Evolutionary conservation across 164 flowering plant species (phyloP).

Genomic region (Saururus chinensis): DNA sequence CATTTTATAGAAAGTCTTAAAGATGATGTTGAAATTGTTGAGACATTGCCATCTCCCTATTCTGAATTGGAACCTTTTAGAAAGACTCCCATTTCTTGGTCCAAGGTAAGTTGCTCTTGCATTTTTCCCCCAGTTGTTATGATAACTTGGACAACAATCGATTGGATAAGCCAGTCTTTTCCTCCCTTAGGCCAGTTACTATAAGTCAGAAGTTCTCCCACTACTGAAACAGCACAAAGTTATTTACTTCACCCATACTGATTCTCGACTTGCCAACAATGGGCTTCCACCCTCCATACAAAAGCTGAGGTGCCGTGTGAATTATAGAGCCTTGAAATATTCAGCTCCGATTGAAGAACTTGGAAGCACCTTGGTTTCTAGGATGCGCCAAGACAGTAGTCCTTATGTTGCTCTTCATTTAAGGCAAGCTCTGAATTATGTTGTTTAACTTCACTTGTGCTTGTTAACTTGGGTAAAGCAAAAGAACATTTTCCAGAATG

Average conservation of each 20-base stretch:
- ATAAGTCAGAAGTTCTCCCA: conserved; percentile 74
- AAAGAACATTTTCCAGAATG: too few relatives aligned
- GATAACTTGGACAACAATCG: too few relatives aligned
- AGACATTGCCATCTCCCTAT: conserved; percentile 57
- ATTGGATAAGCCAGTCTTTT: background rate
- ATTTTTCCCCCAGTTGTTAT: background rate
- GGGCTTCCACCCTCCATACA: conserved; percentile 66
- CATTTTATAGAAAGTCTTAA: conserved; percentile 84
- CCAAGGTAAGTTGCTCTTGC: conserved; percentile 46
- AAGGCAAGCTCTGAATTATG: conserved; percentile 35
- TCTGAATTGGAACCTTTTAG: conserved; percentile 57
- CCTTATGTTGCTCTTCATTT: conserved; percentile 92
- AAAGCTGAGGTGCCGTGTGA: conserved; percentile 87
- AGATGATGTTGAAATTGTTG: conserved; percentile 76
- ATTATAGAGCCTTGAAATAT: conserved; percentile 79
- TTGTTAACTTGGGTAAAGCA: too few relatives aligned
- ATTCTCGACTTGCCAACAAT: conserved; percentile 93
- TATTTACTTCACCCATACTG: conserved; percentile 86
- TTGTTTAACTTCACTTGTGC: background rate
- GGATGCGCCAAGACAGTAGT: conserved; percentile 56
- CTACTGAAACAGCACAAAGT: conserved; percentile 84
- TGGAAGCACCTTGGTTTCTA: conserved; percentile 65
- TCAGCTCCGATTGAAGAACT: conserved; percentile 77
- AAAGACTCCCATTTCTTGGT: conserved; percentile 97
- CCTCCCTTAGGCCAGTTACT: conserved; percentile 63